Percentiles rank a stretch among this genome's conserved stretches.
These are phyloP conservation scores for Excoecaria agallocha DNA, from an alignment of 345 rosid species.

Conservation along the genomic window DNA sequence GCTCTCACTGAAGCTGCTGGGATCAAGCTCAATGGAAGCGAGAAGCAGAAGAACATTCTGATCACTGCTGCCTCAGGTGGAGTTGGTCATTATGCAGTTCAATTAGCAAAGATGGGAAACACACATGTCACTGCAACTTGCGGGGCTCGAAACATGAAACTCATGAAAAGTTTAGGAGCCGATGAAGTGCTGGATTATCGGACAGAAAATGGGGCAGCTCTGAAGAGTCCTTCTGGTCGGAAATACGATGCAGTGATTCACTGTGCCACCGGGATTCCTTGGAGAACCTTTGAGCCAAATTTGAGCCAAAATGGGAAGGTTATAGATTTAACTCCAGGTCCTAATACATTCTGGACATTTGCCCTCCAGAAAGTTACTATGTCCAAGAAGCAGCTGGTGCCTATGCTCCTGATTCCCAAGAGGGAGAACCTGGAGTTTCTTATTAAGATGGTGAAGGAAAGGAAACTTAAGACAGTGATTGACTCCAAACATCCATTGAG, in stretches of 20 bases:
- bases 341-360: conserved; percentile 16
- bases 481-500: conserved; percentile 25
- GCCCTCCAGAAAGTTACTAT: conserved; percentile 20
- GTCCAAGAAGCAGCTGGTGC: conserved; percentile 26
- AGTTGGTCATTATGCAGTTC: conserved; percentile 30
- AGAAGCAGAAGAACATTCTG: conserved; percentile 19
- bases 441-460: conserved; percentile 15
- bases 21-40: conserved; percentile 20
- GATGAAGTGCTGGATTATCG: conserved; percentile 28
- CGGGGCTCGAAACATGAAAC: conserved; percentile 26
- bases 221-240: conserved; percentile 28
- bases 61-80: conserved; percentile 35
- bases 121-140: conserved; percentile 30
- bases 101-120: conserved; percentile 28
- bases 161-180: conserved; percentile 25
- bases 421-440: conserved; percentile 11
- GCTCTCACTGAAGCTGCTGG: conserved; percentile 25
- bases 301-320: conserved; percentile 31
- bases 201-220: conserved; percentile 25
- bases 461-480: conserved; percentile 19
- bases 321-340: conserved; percentile 22
- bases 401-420: neutral
- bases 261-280: conserved; percentile 23
- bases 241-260: conserved; percentile 31
- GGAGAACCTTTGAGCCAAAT: conserved; percentile 25